phyloP scores from a whole-genome alignment of 1,284 basidiomycete genomes.

The Cryptococcus sp. region DNA sequence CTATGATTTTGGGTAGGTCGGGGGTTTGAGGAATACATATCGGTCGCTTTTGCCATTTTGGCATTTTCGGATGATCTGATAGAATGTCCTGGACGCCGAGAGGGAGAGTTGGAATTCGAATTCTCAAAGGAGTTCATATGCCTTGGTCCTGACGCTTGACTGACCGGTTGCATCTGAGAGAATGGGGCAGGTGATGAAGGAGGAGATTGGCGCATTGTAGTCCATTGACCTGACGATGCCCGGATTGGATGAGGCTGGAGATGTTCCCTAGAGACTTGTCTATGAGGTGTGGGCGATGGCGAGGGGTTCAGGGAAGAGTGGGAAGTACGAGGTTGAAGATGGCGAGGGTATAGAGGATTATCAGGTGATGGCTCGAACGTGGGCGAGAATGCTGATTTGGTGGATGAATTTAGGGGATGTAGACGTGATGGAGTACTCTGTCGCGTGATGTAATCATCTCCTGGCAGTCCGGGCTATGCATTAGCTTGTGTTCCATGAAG shows the following conservation, averaged over 20 bases:
- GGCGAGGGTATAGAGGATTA: conserved; percentile 18
- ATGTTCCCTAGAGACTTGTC: conserved; percentile 4
- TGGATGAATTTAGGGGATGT: too few relatives aligned
- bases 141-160: neutral
- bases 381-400: conserved; percentile 22
- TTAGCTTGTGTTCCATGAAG: neutral
- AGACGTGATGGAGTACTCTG: conserved; percentile 2
- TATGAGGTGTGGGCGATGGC: conserved; percentile 6
- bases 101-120: neutral
- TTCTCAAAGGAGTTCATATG: too few relatives aligned
- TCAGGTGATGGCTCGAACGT: conserved; percentile 28
- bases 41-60: neutral
- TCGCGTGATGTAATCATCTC: neutral
- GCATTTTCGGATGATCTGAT: neutral
- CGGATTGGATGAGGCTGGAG: conserved; percentile 10
- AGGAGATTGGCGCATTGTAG: neutral
- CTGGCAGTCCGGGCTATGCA: neutral
- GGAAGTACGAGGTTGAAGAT: neutral
- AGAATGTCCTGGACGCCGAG: neutral
- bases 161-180: neutral
- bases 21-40: neutral
- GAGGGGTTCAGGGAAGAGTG: neutral
- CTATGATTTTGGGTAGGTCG: neutral
- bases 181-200: neutral
- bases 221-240: conserved; percentile 5